Evolutionary conservation across 495 filamentous ascomycete genomes (phyloP), one percentile per base, ranked within the genome.

Genomic region (Aspergillus olivimuriae): DNA sequence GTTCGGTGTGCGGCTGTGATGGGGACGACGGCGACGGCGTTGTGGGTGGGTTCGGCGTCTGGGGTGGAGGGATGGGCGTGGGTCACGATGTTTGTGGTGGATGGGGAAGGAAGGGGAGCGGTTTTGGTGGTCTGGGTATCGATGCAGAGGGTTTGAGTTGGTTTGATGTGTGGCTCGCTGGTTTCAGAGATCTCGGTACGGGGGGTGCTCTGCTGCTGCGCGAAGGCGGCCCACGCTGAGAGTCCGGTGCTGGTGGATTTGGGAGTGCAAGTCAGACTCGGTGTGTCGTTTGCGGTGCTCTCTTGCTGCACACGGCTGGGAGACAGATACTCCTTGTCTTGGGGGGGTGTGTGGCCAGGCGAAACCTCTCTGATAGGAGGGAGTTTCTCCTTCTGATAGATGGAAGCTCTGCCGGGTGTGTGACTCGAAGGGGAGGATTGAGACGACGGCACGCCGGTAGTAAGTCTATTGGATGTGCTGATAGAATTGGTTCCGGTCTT

Each of bases 41-140:
- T 8, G 21, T 28, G 24, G 24, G 5, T 4, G n/a, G 18, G 20
- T 7, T 26, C 32, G 21, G 16, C 7, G 18, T 15, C 10, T 8
- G 31, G 16, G 2, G 40, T 34, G 4, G 51, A 41, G 4, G 51
- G 51, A 19, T 54, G 51, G 3, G 51, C 47, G 34, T 54, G 47
- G 10, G 31, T 54, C 6, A 11, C 11, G 11, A 11, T 28, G 6
- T 5, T 28, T 28, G 6, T 11, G 11, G 24, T 33, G 36, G 2
- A 30, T 19, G 11, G 39, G 6, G 19, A 6, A 28, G 11, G 6
- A 28, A 6, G 11, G 24, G 24, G 24, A 5, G 24, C 11, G 24
- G 24, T 28, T 28, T 12, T n/a, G 31, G 10, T 10, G 8, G 18
- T 3, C 0, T 7, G 16, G 16, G 31, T 35, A 24, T 16, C 10